Evolutionary conservation across 441 rosid genomes (phyloP).

Genomic region (Brassica balearica): DNA sequence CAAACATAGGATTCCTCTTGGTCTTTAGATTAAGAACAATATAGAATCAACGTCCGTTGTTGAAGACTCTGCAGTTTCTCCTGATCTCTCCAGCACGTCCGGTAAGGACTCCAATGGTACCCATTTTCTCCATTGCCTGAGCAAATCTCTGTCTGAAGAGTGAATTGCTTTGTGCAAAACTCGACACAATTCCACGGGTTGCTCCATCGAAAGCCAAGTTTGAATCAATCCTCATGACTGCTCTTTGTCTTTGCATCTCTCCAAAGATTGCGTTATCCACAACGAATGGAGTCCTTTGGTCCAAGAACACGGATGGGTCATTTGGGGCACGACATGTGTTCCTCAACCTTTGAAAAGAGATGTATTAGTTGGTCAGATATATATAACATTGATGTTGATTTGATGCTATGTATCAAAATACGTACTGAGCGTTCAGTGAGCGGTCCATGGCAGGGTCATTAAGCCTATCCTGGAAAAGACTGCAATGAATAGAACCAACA

Average conservation of each 20-base stretch:
- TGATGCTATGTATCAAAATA: neutral
- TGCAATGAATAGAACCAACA: slow-evolving; percentile 66
- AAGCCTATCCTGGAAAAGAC: slow-evolving; percentile 58
- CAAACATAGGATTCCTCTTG: slow-evolving; percentile 7
- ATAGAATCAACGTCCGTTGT: slow-evolving; percentile 40
- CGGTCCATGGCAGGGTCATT: slow-evolving; percentile 60
- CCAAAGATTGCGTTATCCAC: slow-evolving; percentile 59
- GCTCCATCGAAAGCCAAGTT: slow-evolving; percentile 50
- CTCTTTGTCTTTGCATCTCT: slow-evolving; percentile 53
- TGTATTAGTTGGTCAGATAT: slow-evolving; percentile 3
- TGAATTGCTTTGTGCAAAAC: slow-evolving; percentile 47
- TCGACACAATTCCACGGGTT: slow-evolving; percentile 50
- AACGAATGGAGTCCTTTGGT: slow-evolving; percentile 55
- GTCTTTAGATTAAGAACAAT: neutral
- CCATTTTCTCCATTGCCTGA: slow-evolving; percentile 44
- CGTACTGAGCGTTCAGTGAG: slow-evolving; percentile 43
- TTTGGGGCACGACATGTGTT: slow-evolving; percentile 46
- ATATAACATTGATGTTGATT: neutral
- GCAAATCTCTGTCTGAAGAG: slow-evolving; percentile 49
- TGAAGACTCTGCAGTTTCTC: slow-evolving; percentile 46
- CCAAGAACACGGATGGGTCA: slow-evolving; percentile 65
- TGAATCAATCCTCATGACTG: slow-evolving; percentile 64
- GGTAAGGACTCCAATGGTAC: slow-evolving; percentile 32
- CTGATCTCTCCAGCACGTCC: slow-evolving; percentile 44
- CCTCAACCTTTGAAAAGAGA: slow-evolving; percentile 38